These are phyloP conservation scores for Penicillium longicatenatum DNA, from an alignment of 495 filamentous ascomycete species.

Conservation along the genomic window DNA sequence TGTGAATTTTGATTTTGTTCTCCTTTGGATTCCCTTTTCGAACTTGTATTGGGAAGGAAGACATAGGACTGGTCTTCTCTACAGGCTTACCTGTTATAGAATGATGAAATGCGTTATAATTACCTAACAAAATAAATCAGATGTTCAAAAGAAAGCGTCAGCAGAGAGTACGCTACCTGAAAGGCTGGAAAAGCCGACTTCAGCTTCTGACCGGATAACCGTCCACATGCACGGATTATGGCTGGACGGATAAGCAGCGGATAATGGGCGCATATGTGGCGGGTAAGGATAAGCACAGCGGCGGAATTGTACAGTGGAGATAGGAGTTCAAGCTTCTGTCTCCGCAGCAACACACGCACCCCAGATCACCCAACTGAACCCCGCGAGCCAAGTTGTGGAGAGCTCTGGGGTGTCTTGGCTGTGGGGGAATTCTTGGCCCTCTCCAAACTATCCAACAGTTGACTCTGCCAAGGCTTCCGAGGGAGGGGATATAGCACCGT, in stretches of 20 bases:
- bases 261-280: not conserved
- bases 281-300: not conserved
- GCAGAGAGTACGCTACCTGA: too few relatives aligned
- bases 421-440: not conserved
- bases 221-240: not conserved
- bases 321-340: too few relatives aligned
- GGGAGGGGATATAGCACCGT: not conserved
- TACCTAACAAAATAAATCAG: too few relatives aligned
- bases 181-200: too few relatives aligned
- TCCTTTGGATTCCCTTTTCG: too few relatives aligned
- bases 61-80: too few relatives aligned
- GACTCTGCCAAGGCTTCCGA: not conserved
- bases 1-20: too few relatives aligned
- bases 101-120: too few relatives aligned
- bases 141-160: too few relatives aligned
- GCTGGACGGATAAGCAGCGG: not conserved
- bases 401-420: not conserved
- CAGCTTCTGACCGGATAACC: not conserved
- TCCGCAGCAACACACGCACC: not conserved
- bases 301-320: not conserved
- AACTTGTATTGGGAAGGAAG: too few relatives aligned
- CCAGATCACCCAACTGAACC: not conserved
- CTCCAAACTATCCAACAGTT: not conserved
- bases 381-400: not conserved
- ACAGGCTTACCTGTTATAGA: too few relatives aligned